A percentile compares a stretch with the other conserved stretches of the same genome.
phyloP scores from a whole-genome alignment of 768 basidiomycete species.

The Leucosporidium scottii region DNA sequence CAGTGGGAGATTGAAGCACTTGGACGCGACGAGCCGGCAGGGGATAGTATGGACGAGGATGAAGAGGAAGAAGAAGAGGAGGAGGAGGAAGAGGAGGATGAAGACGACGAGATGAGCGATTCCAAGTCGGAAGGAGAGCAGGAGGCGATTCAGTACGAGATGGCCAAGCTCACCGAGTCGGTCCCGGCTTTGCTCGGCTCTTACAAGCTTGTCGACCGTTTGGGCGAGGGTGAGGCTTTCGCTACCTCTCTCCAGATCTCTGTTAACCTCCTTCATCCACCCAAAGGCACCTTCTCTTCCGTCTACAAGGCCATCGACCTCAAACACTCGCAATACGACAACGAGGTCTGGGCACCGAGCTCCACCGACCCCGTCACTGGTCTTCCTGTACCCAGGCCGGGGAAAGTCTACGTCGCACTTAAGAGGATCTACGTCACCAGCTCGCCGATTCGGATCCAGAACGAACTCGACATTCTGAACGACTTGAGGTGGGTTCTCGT shows the following conservation, averaged over 20 bases:
- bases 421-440: slow-evolving; percentile 97
- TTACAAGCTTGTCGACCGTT: slow-evolving; percentile 76
- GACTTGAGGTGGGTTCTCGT: slow-evolving; percentile 47
- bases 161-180: slow-evolving; percentile 58
- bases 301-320: slow-evolving; percentile 96
- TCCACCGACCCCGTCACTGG: neutral
- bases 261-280: neutral
- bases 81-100: slow-evolving; percentile 9
- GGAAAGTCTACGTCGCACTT: slow-evolving; percentile 68
- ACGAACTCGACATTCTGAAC: slow-evolving; percentile 86
- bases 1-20: neutral
- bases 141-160: slow-evolving; percentile 49
- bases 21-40: neutral
- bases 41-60: neutral
- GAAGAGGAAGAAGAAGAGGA: neutral
- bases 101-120: slow-evolving; percentile 10
- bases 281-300: slow-evolving; percentile 83
- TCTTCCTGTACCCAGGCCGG: neutral
- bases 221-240: slow-evolving; percentile 63
- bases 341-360: slow-evolving; percentile 47
- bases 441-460: slow-evolving; percentile 81
- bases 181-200: slow-evolving; percentile 60
- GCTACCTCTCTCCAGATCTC: neutral
- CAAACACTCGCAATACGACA: slow-evolving; percentile 54
- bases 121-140: slow-evolving; percentile 20